phyloP scores from a whole-genome alignment of 139 green algal species.

The Tetratostichococcus sp. region DNA sequence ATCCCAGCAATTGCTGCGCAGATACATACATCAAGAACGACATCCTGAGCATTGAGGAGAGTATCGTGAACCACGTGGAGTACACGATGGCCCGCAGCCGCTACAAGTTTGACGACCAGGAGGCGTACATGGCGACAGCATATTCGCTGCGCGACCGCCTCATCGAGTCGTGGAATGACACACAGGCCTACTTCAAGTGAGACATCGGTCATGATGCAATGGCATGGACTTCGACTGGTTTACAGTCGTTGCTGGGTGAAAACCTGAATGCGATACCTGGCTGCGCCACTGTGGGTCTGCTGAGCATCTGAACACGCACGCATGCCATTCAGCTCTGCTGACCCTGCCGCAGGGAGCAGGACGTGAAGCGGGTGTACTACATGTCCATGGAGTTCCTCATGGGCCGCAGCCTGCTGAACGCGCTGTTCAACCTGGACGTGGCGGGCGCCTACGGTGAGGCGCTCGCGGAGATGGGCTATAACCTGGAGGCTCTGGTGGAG shows the following conservation, averaged over 20 bases:
- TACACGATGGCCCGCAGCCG: conserved; percentile 94
- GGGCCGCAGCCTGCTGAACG: conserved; percentile 93
- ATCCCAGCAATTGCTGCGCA: conserved; percentile 22
- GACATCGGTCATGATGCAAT: too few species aligned
- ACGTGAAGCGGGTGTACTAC: conserved; percentile 97
- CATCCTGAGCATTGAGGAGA: conserved; percentile 92
- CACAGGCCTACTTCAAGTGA: conserved; percentile 90
- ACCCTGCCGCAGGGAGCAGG: conserved; percentile 74
- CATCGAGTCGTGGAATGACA: conserved; percentile 99
- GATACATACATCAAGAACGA: conserved; percentile 95
- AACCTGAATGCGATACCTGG: too few species aligned
- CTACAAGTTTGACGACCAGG: conserved; percentile 92
- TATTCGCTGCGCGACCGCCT: conserved; percentile 88
- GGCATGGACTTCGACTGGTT: too few species aligned
- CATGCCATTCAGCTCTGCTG: too few species aligned
- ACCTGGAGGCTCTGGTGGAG: conserved; percentile 69
- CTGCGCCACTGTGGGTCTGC: too few species aligned
- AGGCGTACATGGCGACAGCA: conserved; percentile 91
- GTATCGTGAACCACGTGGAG: conserved; percentile 97
- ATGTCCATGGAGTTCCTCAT: conserved; percentile 95
- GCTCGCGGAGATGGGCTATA: conserved; percentile 77
- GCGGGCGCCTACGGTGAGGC: conserved; percentile 77
- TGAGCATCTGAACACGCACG: too few species aligned
- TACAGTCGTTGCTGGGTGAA: too few species aligned
- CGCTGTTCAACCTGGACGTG: conserved; percentile 89